phyloP scores from a whole-genome alignment of 2,329 filamentous ascomycete genomes.

The Aspergillus amoenus region DNA sequence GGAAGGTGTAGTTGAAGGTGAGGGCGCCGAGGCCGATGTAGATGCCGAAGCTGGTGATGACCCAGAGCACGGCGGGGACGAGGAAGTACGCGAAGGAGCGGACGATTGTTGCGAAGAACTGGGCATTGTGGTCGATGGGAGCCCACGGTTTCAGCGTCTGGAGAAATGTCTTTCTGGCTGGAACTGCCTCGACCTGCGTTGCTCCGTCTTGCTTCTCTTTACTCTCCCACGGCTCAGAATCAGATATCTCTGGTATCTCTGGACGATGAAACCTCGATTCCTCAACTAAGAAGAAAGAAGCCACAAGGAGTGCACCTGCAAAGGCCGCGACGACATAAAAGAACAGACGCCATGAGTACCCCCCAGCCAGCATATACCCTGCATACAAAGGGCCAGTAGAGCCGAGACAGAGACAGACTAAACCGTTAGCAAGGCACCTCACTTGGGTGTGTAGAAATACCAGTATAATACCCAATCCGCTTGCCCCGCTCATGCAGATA shows the following conservation, averaged over 20 bases:
- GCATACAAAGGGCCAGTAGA: constrained; percentile 58
- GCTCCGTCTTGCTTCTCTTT: not conserved
- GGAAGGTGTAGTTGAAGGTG: constrained; percentile 53
- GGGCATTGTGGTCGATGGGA: constrained; percentile 42
- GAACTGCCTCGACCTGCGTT: not conserved
- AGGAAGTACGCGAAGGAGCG: constrained; percentile 50
- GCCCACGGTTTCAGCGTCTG: constrained; percentile 47
- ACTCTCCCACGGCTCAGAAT: not conserved
- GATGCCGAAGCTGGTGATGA: constrained; percentile 51
- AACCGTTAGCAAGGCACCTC: not conserved
- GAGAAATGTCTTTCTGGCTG: constrained; percentile 39
- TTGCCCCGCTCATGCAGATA: constrained; percentile 49
- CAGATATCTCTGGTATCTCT: not conserved
- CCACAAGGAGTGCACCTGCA: constrained; percentile 42
- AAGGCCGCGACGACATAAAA: constrained; percentile 63
- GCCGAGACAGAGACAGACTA: constrained; percentile 57
- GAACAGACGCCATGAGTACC: constrained; percentile 60
- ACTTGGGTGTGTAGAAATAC: constrained; percentile 22
- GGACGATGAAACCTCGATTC: constrained; percentile 56
- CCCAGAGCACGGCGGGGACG: constrained; percentile 52
- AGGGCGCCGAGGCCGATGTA: constrained; percentile 52
- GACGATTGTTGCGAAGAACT: constrained; percentile 48
- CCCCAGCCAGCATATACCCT: constrained; percentile 60
- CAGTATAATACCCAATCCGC: constrained; percentile 60
- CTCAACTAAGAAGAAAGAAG: constrained; percentile 60